These are phyloP conservation scores for Claviceps pazoutovae DNA, from an alignment of 2,329 filamentous ascomycete species.

Conservation along the genomic window DNA sequence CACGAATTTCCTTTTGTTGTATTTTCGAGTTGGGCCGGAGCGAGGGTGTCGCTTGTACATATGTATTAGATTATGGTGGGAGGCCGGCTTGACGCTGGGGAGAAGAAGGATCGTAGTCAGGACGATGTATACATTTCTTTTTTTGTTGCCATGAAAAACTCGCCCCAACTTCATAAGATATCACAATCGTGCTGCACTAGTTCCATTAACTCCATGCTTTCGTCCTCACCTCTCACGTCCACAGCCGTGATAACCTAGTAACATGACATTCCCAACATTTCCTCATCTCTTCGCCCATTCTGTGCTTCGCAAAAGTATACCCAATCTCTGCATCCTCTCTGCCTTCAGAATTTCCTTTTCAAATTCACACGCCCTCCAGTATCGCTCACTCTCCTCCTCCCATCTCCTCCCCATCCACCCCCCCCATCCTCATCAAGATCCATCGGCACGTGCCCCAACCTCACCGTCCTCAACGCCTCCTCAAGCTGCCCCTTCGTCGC, in stretches of 20 bases:
- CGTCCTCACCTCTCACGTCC: background rate
- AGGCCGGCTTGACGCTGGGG: background rate
- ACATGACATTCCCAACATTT: background rate
- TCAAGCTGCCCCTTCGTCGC: constrained; percentile 8
- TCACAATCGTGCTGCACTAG: background rate
- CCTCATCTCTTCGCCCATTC: no score
- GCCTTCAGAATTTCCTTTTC: background rate
- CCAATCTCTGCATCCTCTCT: background rate
- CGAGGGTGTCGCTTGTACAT: constrained; percentile 22
- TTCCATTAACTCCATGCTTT: background rate
- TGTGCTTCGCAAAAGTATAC: background rate
- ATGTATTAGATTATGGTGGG: constrained; percentile 17
- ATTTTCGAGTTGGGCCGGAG: constrained; percentile 10
- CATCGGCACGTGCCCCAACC: constrained; percentile 3
- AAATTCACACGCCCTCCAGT: background rate
- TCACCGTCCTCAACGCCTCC: constrained; percentile 12
- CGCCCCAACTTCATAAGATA: background rate
- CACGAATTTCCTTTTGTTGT: constrained; percentile 17
- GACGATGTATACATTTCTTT: constrained; percentile 12
- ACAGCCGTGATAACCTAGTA: background rate
- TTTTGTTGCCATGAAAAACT: background rate
- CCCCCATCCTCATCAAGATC: background rate
- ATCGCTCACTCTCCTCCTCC: background rate
- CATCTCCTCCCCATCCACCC: background rate
- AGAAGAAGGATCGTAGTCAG: background rate